phyloP scores from a whole-genome alignment of 163 green algal genomes.

The Volvox carteri region DNA sequence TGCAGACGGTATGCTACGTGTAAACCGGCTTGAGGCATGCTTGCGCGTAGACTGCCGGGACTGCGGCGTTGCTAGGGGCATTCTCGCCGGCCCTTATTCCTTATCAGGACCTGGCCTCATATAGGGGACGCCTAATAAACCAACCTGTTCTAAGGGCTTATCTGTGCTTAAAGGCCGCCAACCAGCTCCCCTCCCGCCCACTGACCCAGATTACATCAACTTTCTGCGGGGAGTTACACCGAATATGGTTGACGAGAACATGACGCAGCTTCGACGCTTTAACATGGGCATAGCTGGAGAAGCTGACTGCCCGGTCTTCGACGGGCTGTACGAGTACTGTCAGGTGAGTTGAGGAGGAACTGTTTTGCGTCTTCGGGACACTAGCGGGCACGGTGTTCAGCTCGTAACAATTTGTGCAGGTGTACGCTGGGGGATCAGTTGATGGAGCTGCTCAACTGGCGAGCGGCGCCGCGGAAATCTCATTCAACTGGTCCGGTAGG shows the following conservation, averaged over 20 bases:
- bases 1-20: constrained; percentile 81
- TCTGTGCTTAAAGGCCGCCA: not conserved
- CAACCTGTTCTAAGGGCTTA: too few species aligned
- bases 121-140: too few species aligned
- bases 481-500: constrained; percentile 93
- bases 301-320: constrained; percentile 92
- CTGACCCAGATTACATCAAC: constrained; percentile 90
- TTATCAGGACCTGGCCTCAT: too few species aligned
- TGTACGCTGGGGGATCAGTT: constrained; percentile 79
- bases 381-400: not conserved
- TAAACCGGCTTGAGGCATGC: too few species aligned
- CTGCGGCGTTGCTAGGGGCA: constrained; percentile 45
- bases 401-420: constrained; percentile 53
- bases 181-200: constrained; percentile 27
- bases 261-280: constrained; percentile 92
- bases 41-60: constrained; percentile 14
- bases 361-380: not conserved
- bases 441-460: constrained; percentile 87
- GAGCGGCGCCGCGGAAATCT: constrained; percentile 80
- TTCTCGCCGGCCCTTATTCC: not conserved
- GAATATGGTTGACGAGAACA: constrained; percentile 94
- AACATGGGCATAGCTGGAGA: constrained; percentile 93
- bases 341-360: constrained; percentile 49
- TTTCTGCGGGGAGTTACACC: constrained; percentile 92
- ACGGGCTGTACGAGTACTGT: constrained; percentile 96